Conservation (phyloP, 2,329 filamentous ascomycete species). For the Calonectria fujianensis region DNA sequence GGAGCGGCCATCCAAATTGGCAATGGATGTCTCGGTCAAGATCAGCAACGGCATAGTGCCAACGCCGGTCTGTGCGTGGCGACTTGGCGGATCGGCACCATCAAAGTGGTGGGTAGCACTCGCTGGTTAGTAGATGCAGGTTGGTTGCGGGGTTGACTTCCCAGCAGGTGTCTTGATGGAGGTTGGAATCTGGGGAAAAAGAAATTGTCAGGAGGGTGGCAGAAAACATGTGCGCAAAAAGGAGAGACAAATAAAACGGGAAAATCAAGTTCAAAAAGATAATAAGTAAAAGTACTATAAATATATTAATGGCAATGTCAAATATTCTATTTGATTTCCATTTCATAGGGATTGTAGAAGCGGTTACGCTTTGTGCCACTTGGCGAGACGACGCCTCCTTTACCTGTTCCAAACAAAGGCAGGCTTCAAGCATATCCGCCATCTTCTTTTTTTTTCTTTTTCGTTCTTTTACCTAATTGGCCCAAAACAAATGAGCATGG, state of each 20-base stretch:
- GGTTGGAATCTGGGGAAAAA: slow-evolving; percentile 33
- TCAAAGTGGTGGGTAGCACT: slow-evolving; percentile 47
- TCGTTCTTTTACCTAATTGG: not conserved
- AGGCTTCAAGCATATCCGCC: not conserved
- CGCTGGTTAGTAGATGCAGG: slow-evolving; percentile 2
- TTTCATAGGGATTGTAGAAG: not conserved
- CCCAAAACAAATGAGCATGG: not conserved
- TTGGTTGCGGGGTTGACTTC: slow-evolving; percentile 20
- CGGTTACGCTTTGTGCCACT: not conserved
- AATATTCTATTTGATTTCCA: not conserved
- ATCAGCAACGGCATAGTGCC: slow-evolving; percentile 19
- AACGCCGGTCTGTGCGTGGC: slow-evolving; percentile 27
- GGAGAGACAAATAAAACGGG: not conserved
- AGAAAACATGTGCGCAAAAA: not conserved
- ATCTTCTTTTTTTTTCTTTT: not conserved
- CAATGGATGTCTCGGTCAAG: slow-evolving; percentile 30
- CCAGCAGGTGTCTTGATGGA: not conserved
- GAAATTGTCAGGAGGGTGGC: not conserved
- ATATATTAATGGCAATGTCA: not conserved
- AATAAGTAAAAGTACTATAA: not conserved
- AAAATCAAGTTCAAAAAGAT: not conserved
- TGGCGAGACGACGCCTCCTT: not conserved
- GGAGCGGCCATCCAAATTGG: slow-evolving; percentile 8
- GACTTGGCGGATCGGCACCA: slow-evolving; percentile 42
- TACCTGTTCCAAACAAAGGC: not conserved